phyloP scores from a whole-genome alignment of 2,329 filamentous ascomycete species.

The Fusarium sp. region DNA sequence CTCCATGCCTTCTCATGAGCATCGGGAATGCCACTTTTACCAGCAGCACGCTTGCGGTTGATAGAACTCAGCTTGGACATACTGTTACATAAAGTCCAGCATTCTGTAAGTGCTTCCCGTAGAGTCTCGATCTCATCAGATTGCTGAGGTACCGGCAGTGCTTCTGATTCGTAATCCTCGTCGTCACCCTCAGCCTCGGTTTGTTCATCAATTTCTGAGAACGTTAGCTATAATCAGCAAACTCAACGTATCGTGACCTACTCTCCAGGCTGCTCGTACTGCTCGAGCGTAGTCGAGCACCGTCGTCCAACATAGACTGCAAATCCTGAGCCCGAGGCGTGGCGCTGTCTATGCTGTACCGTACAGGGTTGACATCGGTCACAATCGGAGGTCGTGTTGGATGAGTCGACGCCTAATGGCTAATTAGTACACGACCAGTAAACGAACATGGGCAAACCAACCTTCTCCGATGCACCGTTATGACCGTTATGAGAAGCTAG shows the following conservation, averaged over 20 bases:
- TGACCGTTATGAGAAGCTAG: slow-evolving; percentile 42
- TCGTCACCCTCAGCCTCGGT: slow-evolving; percentile 65
- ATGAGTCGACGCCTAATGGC: slow-evolving; percentile 31
- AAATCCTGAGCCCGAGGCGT: slow-evolving; percentile 88
- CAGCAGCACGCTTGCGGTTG: slow-evolving; percentile 83
- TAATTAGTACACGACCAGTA: slow-evolving; percentile 9
- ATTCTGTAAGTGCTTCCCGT: slow-evolving; percentile 83
- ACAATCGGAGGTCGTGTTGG: slow-evolving; percentile 77
- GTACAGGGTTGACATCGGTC: slow-evolving; percentile 75
- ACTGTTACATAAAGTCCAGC: slow-evolving; percentile 94
- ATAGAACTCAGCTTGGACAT: slow-evolving; percentile 85
- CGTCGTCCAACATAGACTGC: slow-evolving; percentile 74
- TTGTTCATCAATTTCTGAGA: slow-evolving; percentile 67
- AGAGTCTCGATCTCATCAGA: slow-evolving; percentile 74
- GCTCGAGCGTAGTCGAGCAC: slow-evolving; percentile 69
- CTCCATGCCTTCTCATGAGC: slow-evolving; percentile 91
- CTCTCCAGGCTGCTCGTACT: slow-evolving; percentile 82
- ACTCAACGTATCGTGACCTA: slow-evolving; percentile 54
- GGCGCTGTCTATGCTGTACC: slow-evolving; percentile 74
- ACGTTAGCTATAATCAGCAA: slow-evolving; percentile 23
- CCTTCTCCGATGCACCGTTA: slow-evolving; percentile 41
- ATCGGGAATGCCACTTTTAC: slow-evolving; percentile 77
- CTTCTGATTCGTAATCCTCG: slow-evolving; percentile 61
- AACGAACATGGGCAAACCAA: slow-evolving; percentile 14
- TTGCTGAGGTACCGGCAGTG: slow-evolving; percentile 56